These are phyloP conservation scores for Globisporangium middletonii DNA, from an alignment of 352 stramenopile species.

Conservation along the genomic window DNA sequence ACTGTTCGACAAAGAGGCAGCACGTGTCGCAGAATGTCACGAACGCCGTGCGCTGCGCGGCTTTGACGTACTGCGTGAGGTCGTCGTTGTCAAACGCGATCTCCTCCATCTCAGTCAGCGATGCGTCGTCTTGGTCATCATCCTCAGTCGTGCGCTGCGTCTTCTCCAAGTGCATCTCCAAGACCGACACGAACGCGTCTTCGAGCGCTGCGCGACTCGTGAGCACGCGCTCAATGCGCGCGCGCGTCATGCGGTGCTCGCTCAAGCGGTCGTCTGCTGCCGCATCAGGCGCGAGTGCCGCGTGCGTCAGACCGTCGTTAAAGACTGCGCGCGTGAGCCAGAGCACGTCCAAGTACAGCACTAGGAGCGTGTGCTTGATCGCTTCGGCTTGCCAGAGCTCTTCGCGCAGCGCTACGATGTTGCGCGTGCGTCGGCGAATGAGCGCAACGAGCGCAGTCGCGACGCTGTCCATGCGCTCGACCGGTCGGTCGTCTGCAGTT, in stretches of 20 bases:
- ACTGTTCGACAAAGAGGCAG: slow-evolving; percentile 83
- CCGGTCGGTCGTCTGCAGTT: not conserved
- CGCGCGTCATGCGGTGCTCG: slow-evolving; percentile 5
- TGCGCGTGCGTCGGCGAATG: slow-evolving; percentile 41
- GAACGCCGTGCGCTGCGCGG: slow-evolving; percentile 62
- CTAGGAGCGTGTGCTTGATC: slow-evolving; percentile 56
- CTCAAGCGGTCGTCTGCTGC: too few species aligned
- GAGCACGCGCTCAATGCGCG: slow-evolving; percentile 40
- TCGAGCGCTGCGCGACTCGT: slow-evolving; percentile 39
- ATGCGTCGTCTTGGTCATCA: slow-evolving; percentile 18
- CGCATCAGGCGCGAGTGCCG: slow-evolving; percentile 7
- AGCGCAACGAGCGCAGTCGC: slow-evolving; percentile 28
- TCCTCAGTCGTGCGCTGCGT: slow-evolving; percentile 18
- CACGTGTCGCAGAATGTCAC: slow-evolving; percentile 72
- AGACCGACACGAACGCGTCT: slow-evolving; percentile 49
- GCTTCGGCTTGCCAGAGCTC: slow-evolving; percentile 47
- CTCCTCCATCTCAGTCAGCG: slow-evolving; percentile 51
- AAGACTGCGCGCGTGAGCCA: slow-evolving; percentile 73
- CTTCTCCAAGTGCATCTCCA: slow-evolving; percentile 74
- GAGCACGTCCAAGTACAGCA: slow-evolving; percentile 72
- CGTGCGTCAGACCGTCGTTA: slow-evolving; percentile 24
- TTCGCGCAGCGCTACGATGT: slow-evolving; percentile 39
- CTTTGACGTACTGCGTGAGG: slow-evolving; percentile 45
- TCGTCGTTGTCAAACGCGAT: slow-evolving; percentile 57
- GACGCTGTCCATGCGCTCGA: slow-evolving; percentile 33